Percentiles rank a stretch among this genome's conserved stretches.
Conservation (phyloP, 2,329 filamentous ascomycete genomes). For the Cytospora leucostoma region DNA sequence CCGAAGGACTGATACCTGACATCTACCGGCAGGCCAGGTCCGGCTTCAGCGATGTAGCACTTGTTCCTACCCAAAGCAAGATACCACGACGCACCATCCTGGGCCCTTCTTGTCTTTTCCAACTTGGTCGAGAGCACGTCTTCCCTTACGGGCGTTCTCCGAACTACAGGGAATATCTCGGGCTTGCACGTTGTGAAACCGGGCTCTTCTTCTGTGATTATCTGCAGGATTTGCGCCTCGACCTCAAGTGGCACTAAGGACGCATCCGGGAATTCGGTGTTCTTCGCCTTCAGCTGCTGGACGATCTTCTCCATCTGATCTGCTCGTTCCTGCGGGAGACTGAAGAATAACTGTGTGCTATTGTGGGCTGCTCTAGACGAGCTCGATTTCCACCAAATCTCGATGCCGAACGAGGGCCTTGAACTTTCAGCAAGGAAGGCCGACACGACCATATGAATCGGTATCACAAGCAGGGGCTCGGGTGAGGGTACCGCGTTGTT, state of each 20-base stretch:
- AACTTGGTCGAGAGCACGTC: slow-evolving; percentile 42
- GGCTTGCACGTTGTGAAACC: slow-evolving; percentile 37
- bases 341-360: slow-evolving; percentile 53
- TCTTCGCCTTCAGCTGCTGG: slow-evolving; percentile 40
- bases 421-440: slow-evolving; percentile 54
- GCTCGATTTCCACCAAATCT: slow-evolving; percentile 57
- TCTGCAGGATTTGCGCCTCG: slow-evolving; percentile 47
- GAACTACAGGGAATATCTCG: slow-evolving; percentile 56
- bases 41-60: slow-evolving; percentile 54
- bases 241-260: slow-evolving; percentile 49
- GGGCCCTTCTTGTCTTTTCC: slow-evolving; percentile 47
- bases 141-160: slow-evolving; percentile 44
- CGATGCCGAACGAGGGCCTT: slow-evolving; percentile 52
- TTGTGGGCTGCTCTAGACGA: slow-evolving; percentile 48
- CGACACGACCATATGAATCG: slow-evolving; percentile 53
- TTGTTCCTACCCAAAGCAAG: slow-evolving; percentile 56
- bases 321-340: slow-evolving; percentile 50
- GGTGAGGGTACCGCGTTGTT: slow-evolving; percentile 33
- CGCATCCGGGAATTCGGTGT: slow-evolving; percentile 37
- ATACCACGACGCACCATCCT: slow-evolving; percentile 56
- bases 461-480: slow-evolving; percentile 46
- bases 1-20: slow-evolving; percentile 54
- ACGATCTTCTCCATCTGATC: slow-evolving; percentile 52
- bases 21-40: slow-evolving; percentile 48
- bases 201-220: slow-evolving; percentile 49